Percentiles rank a stretch among this genome's conserved stretches.
phyloP scores from a whole-genome alignment of 805 yeast genomes.

The Saccharomycopsis javanensis region DNA sequence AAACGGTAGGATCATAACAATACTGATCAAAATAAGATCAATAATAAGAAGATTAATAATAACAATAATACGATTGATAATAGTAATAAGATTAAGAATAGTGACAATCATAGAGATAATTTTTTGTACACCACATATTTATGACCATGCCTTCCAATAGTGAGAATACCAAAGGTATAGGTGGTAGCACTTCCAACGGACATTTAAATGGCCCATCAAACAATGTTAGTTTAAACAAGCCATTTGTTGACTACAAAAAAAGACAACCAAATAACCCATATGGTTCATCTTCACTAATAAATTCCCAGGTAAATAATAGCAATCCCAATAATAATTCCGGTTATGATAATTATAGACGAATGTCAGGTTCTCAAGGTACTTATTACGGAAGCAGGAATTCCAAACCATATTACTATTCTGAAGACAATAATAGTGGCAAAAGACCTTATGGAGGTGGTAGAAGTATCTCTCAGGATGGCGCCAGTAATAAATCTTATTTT shows the following conservation, averaged over 20 bases:
- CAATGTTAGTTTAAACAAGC: background rate
- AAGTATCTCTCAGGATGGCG: background rate
- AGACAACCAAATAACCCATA: slow-evolving; percentile 4
- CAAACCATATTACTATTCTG: slow-evolving; percentile 1
- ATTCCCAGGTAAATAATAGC: background rate
- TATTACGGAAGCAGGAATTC: background rate
- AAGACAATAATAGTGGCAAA: background rate
- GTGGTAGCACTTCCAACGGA: background rate
- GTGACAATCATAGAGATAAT: background rate
- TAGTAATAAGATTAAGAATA: background rate
- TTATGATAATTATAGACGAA: background rate
- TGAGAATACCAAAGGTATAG: background rate
- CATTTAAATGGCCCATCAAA: background rate
- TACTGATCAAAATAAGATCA: no score
- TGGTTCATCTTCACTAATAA: background rate
- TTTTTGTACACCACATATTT: background rate
- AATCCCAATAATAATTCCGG: background rate
- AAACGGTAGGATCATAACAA: no score
- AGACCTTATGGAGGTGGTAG: slow-evolving; percentile 2
- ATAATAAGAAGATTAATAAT: no score
- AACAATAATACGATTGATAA: no score
- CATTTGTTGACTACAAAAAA: background rate
- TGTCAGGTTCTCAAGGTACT: slow-evolving; percentile 3
- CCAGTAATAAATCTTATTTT: background rate
- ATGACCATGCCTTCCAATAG: background rate